Base-by-base conservation (phyloP, 306 rosid genomes). In the Elaeagnus macrophylla region DNA sequence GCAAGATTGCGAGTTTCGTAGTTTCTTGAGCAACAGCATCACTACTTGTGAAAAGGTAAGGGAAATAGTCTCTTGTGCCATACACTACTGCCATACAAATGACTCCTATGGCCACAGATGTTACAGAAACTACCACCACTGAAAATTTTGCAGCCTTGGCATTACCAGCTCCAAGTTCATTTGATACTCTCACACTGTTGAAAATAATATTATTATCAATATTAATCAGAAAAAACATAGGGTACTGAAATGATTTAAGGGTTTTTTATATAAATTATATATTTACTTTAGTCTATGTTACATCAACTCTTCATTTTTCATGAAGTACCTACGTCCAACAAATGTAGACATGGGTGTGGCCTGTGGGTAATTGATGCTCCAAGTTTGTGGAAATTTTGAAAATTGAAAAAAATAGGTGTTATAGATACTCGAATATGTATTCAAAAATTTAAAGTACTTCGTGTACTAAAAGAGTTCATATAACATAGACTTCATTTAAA, bases 171-270 rank as follows among this genome's bases (percentile, higher is more conserved):
- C 96, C 94, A 39, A 88, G 96, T 70, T 88, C 96, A 59, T 84
- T 84, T 48, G 96, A 84, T 13, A 88, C 88, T 70, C 96, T 81
- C 71, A 88, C 94, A 64, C 96, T 88, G 77, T 75, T 50, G 53
- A 25, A 40, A 17, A 35, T 58, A 57, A 2, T 57, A 6, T 15
- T 8, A 54, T 39, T 44, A 10, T 35, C 16, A 8, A 3, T 47
- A 47, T 13, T 5, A 14, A 32, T 12, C 13, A 9, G 13, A 12
- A 56, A 16, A 19, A 18, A 42, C 11, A 2, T 15, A 20, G 9
- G 50, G 14, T 12, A 25, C 19, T 6, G 44, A 35, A 37, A 47
- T 25, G 32, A 1, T 25, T 25, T 25, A 25, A 25, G 32, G 4
- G 3, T 25, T 25, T 25, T 25, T 25, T 25, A 25, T 25, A 25